Evolutionary conservation across 371 early-diverging fungal genomes (phyloP), one percentile per base, ranked within the genome.

Genomic region (Mucor sp.): DNA sequence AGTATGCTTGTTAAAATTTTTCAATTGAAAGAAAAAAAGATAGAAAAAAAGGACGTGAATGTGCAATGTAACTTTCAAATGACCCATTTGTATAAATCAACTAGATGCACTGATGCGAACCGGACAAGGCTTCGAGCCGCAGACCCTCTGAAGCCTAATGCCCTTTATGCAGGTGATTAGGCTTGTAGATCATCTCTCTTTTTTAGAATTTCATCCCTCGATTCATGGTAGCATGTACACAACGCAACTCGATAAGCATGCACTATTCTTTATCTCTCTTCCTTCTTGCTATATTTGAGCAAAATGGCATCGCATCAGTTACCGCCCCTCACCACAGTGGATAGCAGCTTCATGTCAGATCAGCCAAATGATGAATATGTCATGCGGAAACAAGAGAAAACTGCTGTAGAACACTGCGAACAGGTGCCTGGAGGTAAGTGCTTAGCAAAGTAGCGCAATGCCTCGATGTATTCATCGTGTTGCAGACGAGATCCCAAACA

Each of bases 301-400:
- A 15, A 53, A 25, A 53, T 53, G 53, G 27, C 23, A 0, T 23
- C 15, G 2, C 11, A 53, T 53, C 53, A 9, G 6, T 2, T 15
- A 27, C 27, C 53, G 27, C 53, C 53, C 14, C 6, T 53, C 4
- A 27, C 53, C 4, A 57, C 32, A n/a, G 58, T 21, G 11, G 63
- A 63, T n/a, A 63, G 63, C 15, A 53, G 63, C 37, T 63, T 55
- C 53, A 23, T 55, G 35, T 35, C 41, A 15, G 63, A 55, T 41
- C 63, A 63, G 23, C 1, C 23, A n/a, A 8, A 48, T 21, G 33
- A 35, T 25, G 21, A 33, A 1, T 62, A 62, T 33, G 23, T 62
- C 14, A 15, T 39, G 14, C 19, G 28, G 19, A 14, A 53, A 55
- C 27, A 37, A 7, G 62, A 53, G 12, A 48, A 62, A 15, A 50